Evolutionary conservation across 164 flowering plant species (phyloP), one percentile per base, ranked within the genome.

Genomic region (Vitis labrusca): DNA sequence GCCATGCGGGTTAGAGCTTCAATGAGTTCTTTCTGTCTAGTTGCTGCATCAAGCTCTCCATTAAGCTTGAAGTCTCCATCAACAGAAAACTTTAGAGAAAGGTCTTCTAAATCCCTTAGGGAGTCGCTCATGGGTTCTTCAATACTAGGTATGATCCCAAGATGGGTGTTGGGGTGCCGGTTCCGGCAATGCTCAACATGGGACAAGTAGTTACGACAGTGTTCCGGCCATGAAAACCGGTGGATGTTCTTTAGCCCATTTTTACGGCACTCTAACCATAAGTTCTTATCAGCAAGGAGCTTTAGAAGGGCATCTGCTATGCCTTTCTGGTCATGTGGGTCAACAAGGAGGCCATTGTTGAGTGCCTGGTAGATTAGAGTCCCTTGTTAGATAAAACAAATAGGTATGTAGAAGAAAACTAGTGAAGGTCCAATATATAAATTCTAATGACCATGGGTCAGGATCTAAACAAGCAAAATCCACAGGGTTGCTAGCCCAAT

Each of bases 91-190:
- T 78, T 82, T 47, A 92, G 66, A 58, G 95, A 90, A 44, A 92
- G 86, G 76, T 92, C 97, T 51, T 87, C 89, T 2, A 92, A 84
- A 59, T 86, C 97, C 61, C 78, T 81, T 15, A 92, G 72, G n/a
- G 97, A 86, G 73, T 92, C 95, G 63, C 89, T 89, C 85, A 88
- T 81, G 12, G 97, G 93, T 73, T 91, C 97, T 73, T 89, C 92
- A 2, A 74, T 76, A 47, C 57, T 51, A 29, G 81, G 83, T 47
- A 72, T 79, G 63, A 85, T 75, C 69, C 83, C 83, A 37, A 83
- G 83, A 32, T 77, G 88, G 62, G 85, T 69, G 9, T 80, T 85
- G n/a, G 94, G 88, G 50, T 86, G 95, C 60, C 90, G 88, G 47
- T 77, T 82, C 60, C 88, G 76, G 79, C 89, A 89, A 64, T 88